Evolutionary conservation across 768 basidiomycete species (phyloP), one percentile per base, ranked within the genome.

Genomic region (Hebeloma cylindrosporum): DNA sequence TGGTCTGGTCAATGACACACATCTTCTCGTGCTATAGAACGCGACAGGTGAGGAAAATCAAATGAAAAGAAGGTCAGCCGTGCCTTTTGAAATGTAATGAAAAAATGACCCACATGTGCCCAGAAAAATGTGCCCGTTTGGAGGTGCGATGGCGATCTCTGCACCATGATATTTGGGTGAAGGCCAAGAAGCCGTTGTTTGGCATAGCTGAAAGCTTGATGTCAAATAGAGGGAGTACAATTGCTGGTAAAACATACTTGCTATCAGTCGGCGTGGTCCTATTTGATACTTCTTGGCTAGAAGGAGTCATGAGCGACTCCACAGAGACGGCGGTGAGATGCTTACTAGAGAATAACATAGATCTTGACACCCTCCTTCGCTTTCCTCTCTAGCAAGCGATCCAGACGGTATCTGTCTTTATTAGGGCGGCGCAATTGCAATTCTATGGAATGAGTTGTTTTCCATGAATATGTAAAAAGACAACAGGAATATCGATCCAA

Each of bases 81-180:
- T 22, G 21, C 27, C n/a, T n/a, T 28, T n/a, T n/a, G n/a, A n/a
- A 21, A 14, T 23, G 37, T 11, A 35, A 25, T 21, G 27, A 37
- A 34, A 25, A 32, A 17, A 48, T 13, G 21, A 67, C 85, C 55
- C 59, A 95, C 93, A 68, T 98, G 96, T 20, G 95, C 94, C 96
- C 96, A 99, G 61, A 96, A 94, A 63, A 95, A 93, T 2, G 93
- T 98, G 9, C 94, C 94, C 0, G 94, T 96, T 61, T 92, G 88
- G 65, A 97, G 93, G 66, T 99, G 96, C 2, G 92, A 95, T 0
- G 96, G 96, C 4, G 95, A 97, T 18, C 96, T 83, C 60, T 99
- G 96, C 2, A 98, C 83, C 81, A 93, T 83, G 42, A 99, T 88
- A 65, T 98, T 97, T 3, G 84, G 82, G 61, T 98, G 95, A 9